Evolutionary conservation across 352 stramenopile species (phyloP), one percentile per base, ranked within the genome.

Genomic region (Pythium myriotylum): DNA sequence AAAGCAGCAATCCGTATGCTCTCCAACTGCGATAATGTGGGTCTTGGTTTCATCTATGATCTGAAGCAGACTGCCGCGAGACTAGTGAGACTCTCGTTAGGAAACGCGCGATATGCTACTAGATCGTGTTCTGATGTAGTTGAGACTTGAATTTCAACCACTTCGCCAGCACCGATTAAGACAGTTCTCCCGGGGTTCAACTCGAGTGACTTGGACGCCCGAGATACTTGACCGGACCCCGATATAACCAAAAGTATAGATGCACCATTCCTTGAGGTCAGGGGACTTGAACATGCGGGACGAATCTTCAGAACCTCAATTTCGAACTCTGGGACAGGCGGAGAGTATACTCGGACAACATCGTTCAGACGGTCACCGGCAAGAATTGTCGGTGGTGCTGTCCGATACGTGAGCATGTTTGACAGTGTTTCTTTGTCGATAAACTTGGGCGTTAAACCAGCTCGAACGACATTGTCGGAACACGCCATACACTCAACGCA

Each of bases 401-500:
- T 89, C 69, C 80, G 74, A 71, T 99, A 99, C 2, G 96, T 99
- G 22, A 99, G 87, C 95, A 99, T 99, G 12, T 91, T 82, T 43
- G 96, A 83, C 33, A 99, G 82, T 61, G 97, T 99, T 20, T 94
- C 80, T 52, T 99, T 98, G 84, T 99, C 98, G 56, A 98, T 98
- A 68, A 98, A 98, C 79, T 99, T 99, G 41, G 97, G 97, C 32
- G 98, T 99, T 14, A 99, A 76, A 20, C 97, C 98, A 5, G 97
- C 97, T 45, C 98, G 93, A 24, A 99, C 97, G 14, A 99, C 97
- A 74, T 99, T 99, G 79, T 99, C 97, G 27, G 86, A 98, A 49
- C 96, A 98, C 26, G 97, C 97, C 98, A 99, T 99, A 68, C 96
- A 99, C 74, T 99, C 98, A 20, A 99, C 90, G 62, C 86, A 94